Percentiles rank a stretch among this genome's conserved stretches.
These are phyloP conservation scores for Neoscytalidium dimidiatum DNA, from an alignment of 2,329 filamentous ascomycete genomes.

Conservation along the genomic window DNA sequence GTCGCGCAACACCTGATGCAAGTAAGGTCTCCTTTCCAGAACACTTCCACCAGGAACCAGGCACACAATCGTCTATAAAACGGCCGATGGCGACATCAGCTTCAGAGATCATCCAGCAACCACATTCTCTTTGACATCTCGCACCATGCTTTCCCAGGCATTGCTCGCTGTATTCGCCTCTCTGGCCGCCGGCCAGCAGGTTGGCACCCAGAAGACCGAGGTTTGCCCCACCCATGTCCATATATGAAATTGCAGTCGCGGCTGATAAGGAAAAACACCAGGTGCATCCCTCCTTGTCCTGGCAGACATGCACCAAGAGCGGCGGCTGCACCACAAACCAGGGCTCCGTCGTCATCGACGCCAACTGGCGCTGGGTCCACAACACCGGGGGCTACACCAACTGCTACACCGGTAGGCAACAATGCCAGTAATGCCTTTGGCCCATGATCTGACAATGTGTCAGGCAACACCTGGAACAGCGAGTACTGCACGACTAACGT, in stretches of 20 bases:
- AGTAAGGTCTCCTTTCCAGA: neutral
- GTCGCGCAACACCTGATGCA: neutral
- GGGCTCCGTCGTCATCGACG: slow-evolving; percentile 57
- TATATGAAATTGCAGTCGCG: neutral
- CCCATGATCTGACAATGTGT: slow-evolving; percentile 17
- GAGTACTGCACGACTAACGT: slow-evolving; percentile 47
- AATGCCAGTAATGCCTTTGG: no score
- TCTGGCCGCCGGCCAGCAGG: slow-evolving; percentile 52
- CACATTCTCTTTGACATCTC: neutral
- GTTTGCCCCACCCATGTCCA: slow-evolving; percentile 21
- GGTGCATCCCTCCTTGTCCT: slow-evolving; percentile 55
- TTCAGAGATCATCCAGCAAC: neutral
- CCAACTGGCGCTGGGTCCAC: slow-evolving; percentile 63
- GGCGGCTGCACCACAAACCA: slow-evolving; percentile 55
- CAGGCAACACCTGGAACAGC: slow-evolving; percentile 45
- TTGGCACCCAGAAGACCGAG: slow-evolving; percentile 51
- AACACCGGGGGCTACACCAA: slow-evolving; percentile 44
- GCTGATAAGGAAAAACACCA: neutral
- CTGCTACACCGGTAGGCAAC: slow-evolving; percentile 37
- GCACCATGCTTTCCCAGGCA: slow-evolving; percentile 39
- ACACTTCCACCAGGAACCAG: slow-evolving; percentile 11
- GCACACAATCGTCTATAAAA: neutral
- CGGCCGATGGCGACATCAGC: neutral
- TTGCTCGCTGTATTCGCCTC: slow-evolving; percentile 39
- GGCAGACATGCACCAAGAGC: slow-evolving; percentile 54